Evolutionary conservation across 2,329 filamentous ascomycete species (phyloP).

Genomic region (Calonectria multiphialidica): DNA sequence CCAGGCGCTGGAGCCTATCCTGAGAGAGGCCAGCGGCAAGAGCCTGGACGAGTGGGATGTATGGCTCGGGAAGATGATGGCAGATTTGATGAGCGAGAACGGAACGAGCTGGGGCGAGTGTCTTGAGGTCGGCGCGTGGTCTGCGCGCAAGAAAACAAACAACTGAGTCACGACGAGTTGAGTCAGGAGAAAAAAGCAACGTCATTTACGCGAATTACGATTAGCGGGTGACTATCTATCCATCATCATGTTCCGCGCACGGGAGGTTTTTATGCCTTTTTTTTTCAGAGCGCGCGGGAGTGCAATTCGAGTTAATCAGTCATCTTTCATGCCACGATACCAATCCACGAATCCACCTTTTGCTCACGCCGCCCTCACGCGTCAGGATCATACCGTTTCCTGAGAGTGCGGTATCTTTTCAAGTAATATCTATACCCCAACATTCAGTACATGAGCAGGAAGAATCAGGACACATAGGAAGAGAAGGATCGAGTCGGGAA

Average conservation of each 20-base stretch:
- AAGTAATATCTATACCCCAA: constrained; percentile 68
- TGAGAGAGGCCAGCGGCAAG: constrained; percentile 87
- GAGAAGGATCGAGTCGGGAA: not conserved
- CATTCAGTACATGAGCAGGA: constrained; percentile 38
- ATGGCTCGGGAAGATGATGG: constrained; percentile 91
- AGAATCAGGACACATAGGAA: constrained; percentile 13
- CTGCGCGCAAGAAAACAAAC: constrained; percentile 76
- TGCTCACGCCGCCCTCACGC: constrained; percentile 40
- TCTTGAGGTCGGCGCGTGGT: constrained; percentile 88
- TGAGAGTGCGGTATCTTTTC: constrained; percentile 88
- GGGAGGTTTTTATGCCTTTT: constrained; percentile 19
- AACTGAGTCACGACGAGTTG: constrained; percentile 20
- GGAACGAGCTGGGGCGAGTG: constrained; percentile 88
- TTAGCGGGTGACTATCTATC: constrained; percentile 26
- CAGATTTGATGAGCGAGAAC: constrained; percentile 82
- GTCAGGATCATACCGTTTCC: constrained; percentile 78
- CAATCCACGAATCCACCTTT: constrained; percentile 5
- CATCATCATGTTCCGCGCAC: constrained; percentile 9
- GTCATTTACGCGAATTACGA: constrained; percentile 20
- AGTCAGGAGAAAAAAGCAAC: constrained; percentile 27
- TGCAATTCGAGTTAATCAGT: constrained; percentile 12
- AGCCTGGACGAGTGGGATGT: constrained; percentile 92
- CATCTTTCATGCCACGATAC: not conserved
- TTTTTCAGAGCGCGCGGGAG: not conserved
- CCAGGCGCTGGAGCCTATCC: constrained; percentile 84